These are phyloP conservation scores for Naegleria lovaniensis DNA, from an alignment of 208 protist genomes.

Conservation along the genomic window DNA sequence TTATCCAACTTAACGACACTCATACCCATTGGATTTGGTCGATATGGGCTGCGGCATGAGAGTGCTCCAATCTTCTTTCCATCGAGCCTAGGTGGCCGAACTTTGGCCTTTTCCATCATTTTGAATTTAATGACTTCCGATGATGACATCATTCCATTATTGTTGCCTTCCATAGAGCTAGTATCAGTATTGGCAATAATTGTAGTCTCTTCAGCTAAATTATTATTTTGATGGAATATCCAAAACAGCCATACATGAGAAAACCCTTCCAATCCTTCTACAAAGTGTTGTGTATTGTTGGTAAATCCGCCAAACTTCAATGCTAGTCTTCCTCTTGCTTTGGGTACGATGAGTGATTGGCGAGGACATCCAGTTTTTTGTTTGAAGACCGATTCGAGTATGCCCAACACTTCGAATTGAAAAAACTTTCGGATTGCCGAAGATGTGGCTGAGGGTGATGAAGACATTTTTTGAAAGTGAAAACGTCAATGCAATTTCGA, in stretches of 20 bases:
- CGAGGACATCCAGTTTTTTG: conserved; percentile 43
- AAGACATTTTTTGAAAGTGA: not conserved
- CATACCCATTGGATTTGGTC: conserved; percentile 51
- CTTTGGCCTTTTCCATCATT: conserved; percentile 30
- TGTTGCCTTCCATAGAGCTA: not conserved
- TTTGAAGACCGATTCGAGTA: conserved; percentile 39
- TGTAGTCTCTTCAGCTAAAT: conserved; percentile 35
- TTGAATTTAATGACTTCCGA: not conserved
- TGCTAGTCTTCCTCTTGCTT: conserved; percentile 35
- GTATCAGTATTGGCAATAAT: conserved; percentile 14
- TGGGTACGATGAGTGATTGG: conserved; percentile 39
- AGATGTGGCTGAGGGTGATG: conserved; percentile 20
- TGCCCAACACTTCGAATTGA: conserved; percentile 40
- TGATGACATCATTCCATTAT: not conserved
- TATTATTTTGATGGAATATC: conserved; percentile 54
- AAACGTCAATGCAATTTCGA: not conserved
- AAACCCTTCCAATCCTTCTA: conserved; percentile 48
- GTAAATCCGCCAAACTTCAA: not conserved
- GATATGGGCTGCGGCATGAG: conserved; percentile 50
- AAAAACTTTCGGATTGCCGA: conserved; percentile 24
- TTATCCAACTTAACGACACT: conserved; percentile 42
- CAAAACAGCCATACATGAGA: conserved; percentile 57
- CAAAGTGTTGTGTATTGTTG: conserved; percentile 27
- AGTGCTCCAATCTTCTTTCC: conserved; percentile 48
- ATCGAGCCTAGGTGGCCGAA: conserved; percentile 44